Base-by-base conservation (phyloP, 2,329 filamentous ascomycete genomes). In the Coleophoma cylindrospora region DNA sequence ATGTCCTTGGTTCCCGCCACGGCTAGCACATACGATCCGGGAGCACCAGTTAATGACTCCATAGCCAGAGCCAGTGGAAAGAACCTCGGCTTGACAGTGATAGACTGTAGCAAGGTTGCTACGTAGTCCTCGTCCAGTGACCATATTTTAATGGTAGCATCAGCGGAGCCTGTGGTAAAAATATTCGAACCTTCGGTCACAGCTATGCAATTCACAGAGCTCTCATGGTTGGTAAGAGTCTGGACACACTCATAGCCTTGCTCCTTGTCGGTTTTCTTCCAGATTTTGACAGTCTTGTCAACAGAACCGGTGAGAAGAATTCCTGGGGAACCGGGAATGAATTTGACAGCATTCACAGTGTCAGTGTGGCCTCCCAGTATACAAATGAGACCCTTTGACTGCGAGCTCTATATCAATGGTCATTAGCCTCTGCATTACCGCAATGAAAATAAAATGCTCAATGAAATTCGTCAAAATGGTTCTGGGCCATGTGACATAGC, bases 1-100 rank as follows among this genome's bases (percentile, higher is more conserved):
- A 75, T 79, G 50, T 85, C 86, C 52, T 81, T 85, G 2, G 94
- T 97, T 3, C 94, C 94, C 3, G 86, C 90, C n/a, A 88, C 83
- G 3, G 91, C 92, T 47, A 99, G 75, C 27, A 92, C 72, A 47
- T 86, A 72, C 2, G 76, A 74, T 12, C 77, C 71, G 1, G 72
- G 69, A 14, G 66, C 50, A 9, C 65, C 68, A 45, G 78, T 76
- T 1, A 95, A 74, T 1, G 68, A 67, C 47, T 78, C 80, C 43
- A 96, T 66, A 1, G 91, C 86, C 15, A 95, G 66, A 9, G 87
- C 77, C 33, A 97, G 71, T 1, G 94, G 90, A 57, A 97, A 90
- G 68, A 87, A 95, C 53, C 83, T 86, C 8, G 90, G 91, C 10
- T 76, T 78, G 32, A 91, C 83, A 6, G 77, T 73, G 60, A 96